Evolutionary conservation across 345 rosid genomes (phyloP), one percentile per base, ranked within the genome.

Genomic region (Moringa oleifera): DNA sequence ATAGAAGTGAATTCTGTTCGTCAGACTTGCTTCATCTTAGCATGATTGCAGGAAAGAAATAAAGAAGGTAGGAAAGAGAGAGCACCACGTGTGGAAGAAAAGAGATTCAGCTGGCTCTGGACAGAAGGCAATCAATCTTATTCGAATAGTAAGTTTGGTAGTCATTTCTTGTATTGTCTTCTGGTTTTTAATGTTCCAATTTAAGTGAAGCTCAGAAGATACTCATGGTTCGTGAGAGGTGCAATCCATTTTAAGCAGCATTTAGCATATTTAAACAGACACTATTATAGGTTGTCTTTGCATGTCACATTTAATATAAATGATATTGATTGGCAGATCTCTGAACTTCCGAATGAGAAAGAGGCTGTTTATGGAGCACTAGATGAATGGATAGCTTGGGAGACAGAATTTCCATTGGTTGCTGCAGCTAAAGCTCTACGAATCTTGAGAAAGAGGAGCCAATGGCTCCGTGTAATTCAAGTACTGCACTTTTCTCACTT

Each of bases 321-420:
- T 51, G 21, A 7, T 59, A 66, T 68, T 61, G 53, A 68, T 25
- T 67, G 21, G 23, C 68, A 93, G 97, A 74, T 93, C 72, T 81
- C 86, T 67, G 88, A 82, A 61, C 85, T 87, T 66, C 94, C 97
- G 23, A 75, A 81, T 51, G 96, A 86, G 59, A 93, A 87, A 80
- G 90, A 89, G 53, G 78, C 78, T 64, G 96, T 90, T 61, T 93
- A 85, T 77, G 84, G 85, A 53, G 91, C 94, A 58, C 77, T 90
- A 60, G 79, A 93, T 69, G 87, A 88, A 72, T 90, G 97, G 96
- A 70, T 61, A 50, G 96, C 90, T 63, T 90, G 98, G 97, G 97
- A 93, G 69, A 61, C 74, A 33, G 97, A 90, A 56, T 93, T 93
- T 75, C 98, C 97, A 0, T 53, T 85, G 61, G 68, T 88, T 69